Evolutionary conservation across 345 rosid species (phyloP).

Genomic region (Pugionium dolabratum): DNA sequence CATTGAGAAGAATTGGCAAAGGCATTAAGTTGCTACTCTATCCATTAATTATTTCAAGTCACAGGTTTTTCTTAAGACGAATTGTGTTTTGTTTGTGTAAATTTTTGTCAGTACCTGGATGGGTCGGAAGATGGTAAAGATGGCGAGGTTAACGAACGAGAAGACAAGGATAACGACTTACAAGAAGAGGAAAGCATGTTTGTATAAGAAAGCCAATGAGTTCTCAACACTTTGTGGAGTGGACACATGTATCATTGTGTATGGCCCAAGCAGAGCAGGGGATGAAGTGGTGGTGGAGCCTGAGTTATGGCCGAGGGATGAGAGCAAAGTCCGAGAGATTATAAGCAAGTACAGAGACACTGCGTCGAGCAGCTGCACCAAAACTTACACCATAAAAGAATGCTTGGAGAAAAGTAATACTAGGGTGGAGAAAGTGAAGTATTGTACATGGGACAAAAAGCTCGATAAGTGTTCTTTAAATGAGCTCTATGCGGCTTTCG

Average conservation of each 20-base stretch:
- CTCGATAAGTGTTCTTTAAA: constrained; percentile 30
- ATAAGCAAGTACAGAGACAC: constrained; percentile 39
- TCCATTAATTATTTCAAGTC: no score
- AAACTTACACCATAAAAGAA: constrained; percentile 28
- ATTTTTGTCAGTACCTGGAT: constrained; percentile 8
- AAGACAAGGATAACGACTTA: constrained; percentile 43
- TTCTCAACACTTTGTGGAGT: constrained; percentile 47
- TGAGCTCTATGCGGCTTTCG: constrained; percentile 25
- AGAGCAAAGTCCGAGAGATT: constrained; percentile 32
- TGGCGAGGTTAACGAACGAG: constrained; percentile 42
- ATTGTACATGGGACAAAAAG: constrained; percentile 33
- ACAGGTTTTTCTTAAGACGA: no score
- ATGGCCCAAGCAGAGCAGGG: constrained; percentile 38
- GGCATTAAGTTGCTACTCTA: no score
- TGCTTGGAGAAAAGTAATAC: constrained; percentile 27
- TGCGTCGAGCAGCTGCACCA: constrained; percentile 29
- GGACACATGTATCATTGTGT: constrained; percentile 44
- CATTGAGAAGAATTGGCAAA: no score
- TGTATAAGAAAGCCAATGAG: constrained; percentile 44
- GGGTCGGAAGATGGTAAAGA: constrained; percentile 43
- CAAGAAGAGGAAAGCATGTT: constrained; percentile 42
- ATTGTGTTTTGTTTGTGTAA: neutral
- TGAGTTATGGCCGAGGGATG: constrained; percentile 40
- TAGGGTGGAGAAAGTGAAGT: constrained; percentile 31
- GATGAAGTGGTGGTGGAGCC: constrained; percentile 29